phyloP scores from a whole-genome alignment of 2,329 filamentous ascomycete genomes.

The Aspergillus spinulosporus region DNA sequence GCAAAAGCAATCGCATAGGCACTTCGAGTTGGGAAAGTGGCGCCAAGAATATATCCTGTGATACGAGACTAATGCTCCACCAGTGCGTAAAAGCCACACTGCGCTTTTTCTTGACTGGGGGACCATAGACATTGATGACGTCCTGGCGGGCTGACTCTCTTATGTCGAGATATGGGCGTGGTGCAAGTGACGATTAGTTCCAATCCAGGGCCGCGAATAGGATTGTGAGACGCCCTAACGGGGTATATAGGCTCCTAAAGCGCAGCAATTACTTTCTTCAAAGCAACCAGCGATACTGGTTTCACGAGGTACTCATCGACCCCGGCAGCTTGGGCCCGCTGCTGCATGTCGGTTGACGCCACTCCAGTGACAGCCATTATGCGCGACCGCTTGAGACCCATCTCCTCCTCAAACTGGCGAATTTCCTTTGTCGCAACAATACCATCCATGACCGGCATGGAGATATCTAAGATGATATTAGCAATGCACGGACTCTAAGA shows the following conservation, averaged over 20 bases:
- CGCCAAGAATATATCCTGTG: too few relatives aligned
- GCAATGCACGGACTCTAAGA: not conserved
- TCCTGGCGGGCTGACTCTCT: too few relatives aligned
- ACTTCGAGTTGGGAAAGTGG: too few relatives aligned
- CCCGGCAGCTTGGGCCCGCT: conserved; percentile 27
- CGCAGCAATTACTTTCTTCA: conserved; percentile 7
- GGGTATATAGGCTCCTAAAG: not conserved
- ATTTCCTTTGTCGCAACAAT: conserved; percentile 45
- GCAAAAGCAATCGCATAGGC: too few relatives aligned
- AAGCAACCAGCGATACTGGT: conserved; percentile 17
- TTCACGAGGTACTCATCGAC: conserved; percentile 31
- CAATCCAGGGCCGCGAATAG: too few relatives aligned
- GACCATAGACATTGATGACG: too few relatives aligned
- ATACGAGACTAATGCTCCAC: too few relatives aligned
- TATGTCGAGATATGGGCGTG: too few relatives aligned
- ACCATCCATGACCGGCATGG: conserved; percentile 47
- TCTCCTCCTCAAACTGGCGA: conserved; percentile 33
- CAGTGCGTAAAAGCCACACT: too few relatives aligned
- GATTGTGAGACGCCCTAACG: too few relatives aligned
- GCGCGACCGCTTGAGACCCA: conserved; percentile 21
- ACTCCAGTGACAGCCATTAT: conserved; percentile 32
- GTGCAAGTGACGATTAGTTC: too few relatives aligned
- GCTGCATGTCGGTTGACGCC: conserved; percentile 28
- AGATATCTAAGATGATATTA: conserved; percentile 36
- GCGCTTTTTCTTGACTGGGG: too few relatives aligned